A percentile compares a stretch with the other conserved stretches of the same genome.
Evolutionary conservation across 2,329 filamentous ascomycete species (phyloP).

Genomic region (Emmonsiellopsis sp.): DNA sequence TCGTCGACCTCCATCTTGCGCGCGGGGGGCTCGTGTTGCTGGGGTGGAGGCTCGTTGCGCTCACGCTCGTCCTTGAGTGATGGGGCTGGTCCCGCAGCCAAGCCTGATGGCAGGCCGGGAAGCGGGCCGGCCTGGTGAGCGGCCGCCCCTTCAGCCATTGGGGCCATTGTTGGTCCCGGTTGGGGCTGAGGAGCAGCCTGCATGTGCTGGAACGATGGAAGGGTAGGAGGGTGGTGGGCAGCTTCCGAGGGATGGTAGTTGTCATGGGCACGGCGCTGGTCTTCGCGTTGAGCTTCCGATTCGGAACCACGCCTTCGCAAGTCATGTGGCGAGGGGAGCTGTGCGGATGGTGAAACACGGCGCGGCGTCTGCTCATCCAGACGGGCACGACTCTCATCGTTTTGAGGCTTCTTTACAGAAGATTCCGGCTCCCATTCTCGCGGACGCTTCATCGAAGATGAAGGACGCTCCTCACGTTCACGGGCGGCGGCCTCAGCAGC

Average conservation of each 20-base stretch:
- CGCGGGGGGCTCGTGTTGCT: slow-evolving; percentile 66
- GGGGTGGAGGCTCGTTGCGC: slow-evolving; percentile 38
- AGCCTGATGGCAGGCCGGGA: slow-evolving; percentile 32
- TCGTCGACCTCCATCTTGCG: slow-evolving; percentile 96
- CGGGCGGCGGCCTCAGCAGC: slow-evolving; percentile 60
- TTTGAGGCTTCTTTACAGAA: slow-evolving; percentile 68
- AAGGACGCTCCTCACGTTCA: slow-evolving; percentile 53
- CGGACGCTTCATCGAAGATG: slow-evolving; percentile 71
- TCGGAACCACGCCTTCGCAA: slow-evolving; percentile 63
- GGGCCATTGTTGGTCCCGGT: slow-evolving; percentile 47
- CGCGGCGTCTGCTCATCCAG: slow-evolving; percentile 77
- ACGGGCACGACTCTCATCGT: slow-evolving; percentile 76
- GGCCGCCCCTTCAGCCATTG: slow-evolving; percentile 39
- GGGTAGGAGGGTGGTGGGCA: slow-evolving; percentile 68
- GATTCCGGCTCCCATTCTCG: slow-evolving; percentile 89
- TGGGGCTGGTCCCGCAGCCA: slow-evolving; percentile 31
- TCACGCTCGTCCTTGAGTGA: slow-evolving; percentile 47
- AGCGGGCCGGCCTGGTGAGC: slow-evolving; percentile 26
- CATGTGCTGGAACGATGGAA: slow-evolving; percentile 40
- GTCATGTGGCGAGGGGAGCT: slow-evolving; percentile 56
- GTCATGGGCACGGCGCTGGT: slow-evolving; percentile 63
- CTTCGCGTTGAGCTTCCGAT: slow-evolving; percentile 58
- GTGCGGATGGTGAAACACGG: slow-evolving; percentile 49
- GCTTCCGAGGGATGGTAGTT: slow-evolving; percentile 88
- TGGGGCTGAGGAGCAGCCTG: slow-evolving; percentile 32